A percentile compares a stretch with the other conserved stretches of the same genome.
These are phyloP conservation scores for Lojkania enalia DNA, from an alignment of 2,329 filamentous ascomycete genomes.

Conservation along the genomic window DNA sequence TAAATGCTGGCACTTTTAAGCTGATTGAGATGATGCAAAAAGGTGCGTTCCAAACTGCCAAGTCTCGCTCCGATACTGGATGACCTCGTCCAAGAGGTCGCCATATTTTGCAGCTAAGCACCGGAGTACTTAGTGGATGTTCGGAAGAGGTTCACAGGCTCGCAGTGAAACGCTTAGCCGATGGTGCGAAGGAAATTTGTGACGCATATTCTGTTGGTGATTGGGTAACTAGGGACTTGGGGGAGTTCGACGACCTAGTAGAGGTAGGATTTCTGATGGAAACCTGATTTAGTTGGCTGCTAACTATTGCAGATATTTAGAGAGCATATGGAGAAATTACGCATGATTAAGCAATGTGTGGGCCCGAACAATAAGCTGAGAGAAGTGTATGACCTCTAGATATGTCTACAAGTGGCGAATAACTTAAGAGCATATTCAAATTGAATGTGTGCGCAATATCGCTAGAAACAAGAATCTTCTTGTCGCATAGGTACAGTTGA, in stretches of 20 bases:
- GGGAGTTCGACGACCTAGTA: constrained; percentile 15
- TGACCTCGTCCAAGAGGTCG: constrained; percentile 16
- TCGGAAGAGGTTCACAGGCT: constrained; percentile 9
- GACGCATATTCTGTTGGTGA: constrained; percentile 12
- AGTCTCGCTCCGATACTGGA: constrained; percentile 12
- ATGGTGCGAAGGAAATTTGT: constrained; percentile 13
- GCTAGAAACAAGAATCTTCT: too few relatives aligned
- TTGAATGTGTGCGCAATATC: too few relatives aligned
- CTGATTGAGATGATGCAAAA: constrained; percentile 23
- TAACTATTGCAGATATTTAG: constrained; percentile 19
- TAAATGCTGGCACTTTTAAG: constrained; percentile 20
- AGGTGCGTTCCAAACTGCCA: constrained; percentile 15
- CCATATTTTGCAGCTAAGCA: constrained; percentile 19
- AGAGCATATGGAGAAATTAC: constrained; percentile 16
- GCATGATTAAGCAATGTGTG: constrained; percentile 15
- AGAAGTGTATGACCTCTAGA: constrained; percentile 16
- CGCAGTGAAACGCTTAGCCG: constrained; percentile 13
- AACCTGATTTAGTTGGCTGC: not conserved
- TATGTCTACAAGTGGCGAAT: not conserved
- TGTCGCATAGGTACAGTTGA: too few relatives aligned
- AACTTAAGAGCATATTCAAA: too few relatives aligned
- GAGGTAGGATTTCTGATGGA: constrained; percentile 7
- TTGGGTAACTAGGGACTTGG: constrained; percentile 19
- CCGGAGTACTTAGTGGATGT: constrained; percentile 10
- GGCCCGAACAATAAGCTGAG: constrained; percentile 18